Evolutionary conservation across 139 green algal species (phyloP).

Genomic region (Chlamydomonas eustigma): DNA sequence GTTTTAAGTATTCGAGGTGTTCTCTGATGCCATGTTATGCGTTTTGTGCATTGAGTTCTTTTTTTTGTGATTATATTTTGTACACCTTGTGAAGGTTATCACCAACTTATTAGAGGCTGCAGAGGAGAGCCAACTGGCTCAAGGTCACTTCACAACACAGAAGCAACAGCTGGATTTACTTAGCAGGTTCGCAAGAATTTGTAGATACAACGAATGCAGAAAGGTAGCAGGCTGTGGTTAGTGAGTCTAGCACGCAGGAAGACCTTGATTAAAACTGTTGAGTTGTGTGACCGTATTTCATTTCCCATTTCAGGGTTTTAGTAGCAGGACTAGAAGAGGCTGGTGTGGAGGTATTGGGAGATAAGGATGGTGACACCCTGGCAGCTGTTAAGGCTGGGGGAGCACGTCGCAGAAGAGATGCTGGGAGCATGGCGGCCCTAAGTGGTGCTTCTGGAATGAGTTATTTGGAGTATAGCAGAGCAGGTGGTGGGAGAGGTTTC

Average conservation of each 20-base stretch:
- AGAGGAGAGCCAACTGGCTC: neutral
- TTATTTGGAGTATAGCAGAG: slow-evolving; percentile 4
- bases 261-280: too few relatives aligned
- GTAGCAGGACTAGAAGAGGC: slow-evolving; percentile 62
- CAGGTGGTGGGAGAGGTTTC: neutral
- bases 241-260: too few relatives aligned
- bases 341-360: slow-evolving; percentile 56
- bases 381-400: slow-evolving; percentile 4
- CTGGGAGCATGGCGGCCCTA: neutral
- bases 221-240: too few relatives aligned
- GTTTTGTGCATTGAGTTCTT: too few relatives aligned
- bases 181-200: too few relatives aligned
- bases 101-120: slow-evolving; percentile 70
- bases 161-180: slow-evolving; percentile 36
- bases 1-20: too few relatives aligned
- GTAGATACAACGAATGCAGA: too few relatives aligned
- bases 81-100: slow-evolving; percentile 61
- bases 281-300: too few relatives aligned
- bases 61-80: neutral
- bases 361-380: slow-evolving; percentile 31
- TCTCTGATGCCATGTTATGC: too few relatives aligned
- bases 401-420: neutral
- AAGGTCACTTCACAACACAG: slow-evolving; percentile 14
- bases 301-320: slow-evolving; percentile 41
- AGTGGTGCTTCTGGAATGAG: neutral